Evolutionary conservation across 2,329 filamentous ascomycete genomes (phyloP).

Genomic region (Epichloe baconii): DNA sequence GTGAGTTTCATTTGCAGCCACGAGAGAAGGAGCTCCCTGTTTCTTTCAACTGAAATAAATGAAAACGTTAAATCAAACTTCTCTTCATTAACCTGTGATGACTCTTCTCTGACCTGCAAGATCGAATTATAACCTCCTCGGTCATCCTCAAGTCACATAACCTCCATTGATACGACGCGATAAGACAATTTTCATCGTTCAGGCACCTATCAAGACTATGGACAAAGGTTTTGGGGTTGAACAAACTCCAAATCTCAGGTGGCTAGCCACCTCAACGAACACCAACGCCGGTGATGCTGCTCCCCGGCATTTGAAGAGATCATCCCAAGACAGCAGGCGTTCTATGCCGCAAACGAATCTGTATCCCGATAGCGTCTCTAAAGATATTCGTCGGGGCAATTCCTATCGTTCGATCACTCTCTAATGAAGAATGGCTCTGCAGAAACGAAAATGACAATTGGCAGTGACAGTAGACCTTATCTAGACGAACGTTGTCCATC

Average conservation of each 20-base stretch:
- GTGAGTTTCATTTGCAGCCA: neutral
- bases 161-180: neutral
- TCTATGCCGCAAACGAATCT: neutral
- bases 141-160: neutral
- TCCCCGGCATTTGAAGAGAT: neutral
- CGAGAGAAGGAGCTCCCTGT: neutral
- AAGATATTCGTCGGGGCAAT: neutral
- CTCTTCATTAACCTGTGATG: no score
- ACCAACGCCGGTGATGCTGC: neutral
- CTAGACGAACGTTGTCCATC: conserved; percentile 4
- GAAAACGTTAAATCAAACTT: no score
- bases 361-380: neutral
- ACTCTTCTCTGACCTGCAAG: no score
- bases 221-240: neutral
- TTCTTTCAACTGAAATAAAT: neutral
- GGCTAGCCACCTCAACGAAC: neutral
- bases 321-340: neutral
- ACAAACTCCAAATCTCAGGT: neutral
- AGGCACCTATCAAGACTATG: neutral
- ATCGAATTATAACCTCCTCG: no score
- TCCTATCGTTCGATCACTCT: neutral
- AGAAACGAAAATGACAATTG: neutral
- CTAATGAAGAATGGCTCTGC: neutral
- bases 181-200: neutral
- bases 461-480: neutral